A percentile compares a stretch with the other conserved stretches of the same genome.
Evolutionary conservation across 305 asterid species (phyloP).

Genomic region (Fraxinus sp.): DNA sequence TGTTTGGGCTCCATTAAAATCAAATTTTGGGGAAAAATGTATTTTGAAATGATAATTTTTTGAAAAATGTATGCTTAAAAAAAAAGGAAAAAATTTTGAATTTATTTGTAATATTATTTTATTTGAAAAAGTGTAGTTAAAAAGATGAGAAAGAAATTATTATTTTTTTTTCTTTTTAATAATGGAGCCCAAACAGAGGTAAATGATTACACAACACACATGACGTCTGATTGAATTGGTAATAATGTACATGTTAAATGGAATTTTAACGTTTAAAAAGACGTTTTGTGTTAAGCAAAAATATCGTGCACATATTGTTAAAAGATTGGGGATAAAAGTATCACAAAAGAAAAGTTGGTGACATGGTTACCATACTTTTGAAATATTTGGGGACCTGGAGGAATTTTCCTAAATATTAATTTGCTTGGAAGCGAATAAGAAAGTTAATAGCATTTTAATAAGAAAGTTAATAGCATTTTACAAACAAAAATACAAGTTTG

Average conservation of each 20-base stretch:
- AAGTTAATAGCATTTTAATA: background rate
- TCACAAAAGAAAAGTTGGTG: background rate
- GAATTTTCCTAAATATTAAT: background rate
- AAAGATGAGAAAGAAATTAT: too few species aligned
- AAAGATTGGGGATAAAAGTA: background rate
- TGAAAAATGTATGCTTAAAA: too few species aligned
- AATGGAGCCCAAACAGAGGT: too few species aligned
- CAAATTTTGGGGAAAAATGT: too few species aligned
- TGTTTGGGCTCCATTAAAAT: too few species aligned
- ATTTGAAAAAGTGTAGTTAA: too few species aligned
- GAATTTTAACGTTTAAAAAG: background rate
- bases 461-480: slow-evolving; percentile 3
- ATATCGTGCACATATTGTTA: background rate
- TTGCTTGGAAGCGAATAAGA: background rate
- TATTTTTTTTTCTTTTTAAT: background rate
- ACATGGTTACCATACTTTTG: background rate
- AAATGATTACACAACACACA: too few species aligned
- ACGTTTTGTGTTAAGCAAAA: background rate
- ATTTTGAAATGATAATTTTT: too few species aligned
- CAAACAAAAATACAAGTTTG: background rate
- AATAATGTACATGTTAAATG: background rate
- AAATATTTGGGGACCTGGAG: background rate
- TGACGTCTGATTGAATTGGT: too few species aligned
- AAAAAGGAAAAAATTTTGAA: too few species aligned
- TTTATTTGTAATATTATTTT: too few species aligned